Evolutionary conservation across 768 basidiomycete species (phyloP), one percentile per base, ranked within the genome.

Genomic region (Calocera viscosa): DNA sequence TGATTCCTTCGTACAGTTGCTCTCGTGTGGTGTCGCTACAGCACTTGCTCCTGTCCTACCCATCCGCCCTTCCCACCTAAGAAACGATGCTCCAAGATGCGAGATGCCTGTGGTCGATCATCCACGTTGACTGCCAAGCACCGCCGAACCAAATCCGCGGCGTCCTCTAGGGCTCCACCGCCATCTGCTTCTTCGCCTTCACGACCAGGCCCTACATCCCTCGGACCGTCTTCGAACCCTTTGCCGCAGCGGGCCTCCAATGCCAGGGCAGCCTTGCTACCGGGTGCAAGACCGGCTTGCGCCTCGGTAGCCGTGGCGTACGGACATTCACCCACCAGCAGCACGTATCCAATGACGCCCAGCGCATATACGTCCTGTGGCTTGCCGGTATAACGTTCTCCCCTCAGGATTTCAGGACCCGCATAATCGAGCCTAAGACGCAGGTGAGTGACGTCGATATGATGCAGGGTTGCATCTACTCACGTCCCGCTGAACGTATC

Each of bases 341-440:
- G 84, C 66, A 99, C 95, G 75, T 94, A 99, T 14, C 88, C 93
- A 24, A 99, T 92, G 26, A 98, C 94, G 16, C 95, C 95, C 68
- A 95, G 90, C 0, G 95, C 95, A 94, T 95, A 99, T 1, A 97
- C 90, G 71, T 99, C 95, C 76, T 97, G 94, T 74, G 95, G 93
- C 73, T 94, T 94, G 38, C 95, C 96, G 70, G 89, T 83, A 75
- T 99, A 99, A 64, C 90, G 84, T 74, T 96, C 93, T 1, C 95
- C 95, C 19, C 92, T 86, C 33, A 99, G 78, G 67, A 99, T 98
- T 76, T 99, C 95, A 40, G 95, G 96, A 10, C 90, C 91, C 17
- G 95, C 95, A 74, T 97, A 98, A 75, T 95, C 93, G 71, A 93
- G 79, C 19, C 91, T 92, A 69, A 64, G 65, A 67, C 14, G 22